Evolutionary conservation across 257 asterid genomes (phyloP).

Genomic region (Nicotiana noctiflora): DNA sequence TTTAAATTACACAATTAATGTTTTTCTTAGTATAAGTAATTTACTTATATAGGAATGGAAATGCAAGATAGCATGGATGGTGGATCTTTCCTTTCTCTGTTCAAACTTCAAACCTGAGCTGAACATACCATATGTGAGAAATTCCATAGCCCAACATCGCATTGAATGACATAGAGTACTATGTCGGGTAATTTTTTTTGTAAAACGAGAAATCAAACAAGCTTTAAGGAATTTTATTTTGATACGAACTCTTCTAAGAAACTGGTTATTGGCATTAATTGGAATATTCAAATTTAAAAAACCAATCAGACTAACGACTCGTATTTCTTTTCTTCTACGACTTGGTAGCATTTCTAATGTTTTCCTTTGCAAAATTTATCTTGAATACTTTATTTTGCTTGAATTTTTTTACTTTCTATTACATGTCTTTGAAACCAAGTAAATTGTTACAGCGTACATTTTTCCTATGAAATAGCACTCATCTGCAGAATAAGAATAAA

Average conservation of each 20-base stretch:
- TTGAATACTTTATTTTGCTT: too few species aligned
- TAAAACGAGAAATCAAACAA: not conserved
- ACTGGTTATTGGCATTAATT: not conserved
- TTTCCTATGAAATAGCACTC: too few species aligned
- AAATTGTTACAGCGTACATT: too few species aligned
- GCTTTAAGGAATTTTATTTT: not conserved
- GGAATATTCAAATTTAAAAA: not conserved
- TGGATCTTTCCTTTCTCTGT: not conserved
- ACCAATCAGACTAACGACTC: not conserved
- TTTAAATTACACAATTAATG: not conserved
- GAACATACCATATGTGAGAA: not conserved
- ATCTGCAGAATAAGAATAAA: too few species aligned
- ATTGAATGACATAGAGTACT: not conserved
- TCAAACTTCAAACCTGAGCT: not conserved
- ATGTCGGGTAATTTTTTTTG: not conserved
- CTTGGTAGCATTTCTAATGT: too few species aligned
- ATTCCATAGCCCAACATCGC: not conserved
- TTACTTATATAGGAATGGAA: not conserved
- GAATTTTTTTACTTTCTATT: too few species aligned
- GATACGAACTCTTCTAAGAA: not conserved
- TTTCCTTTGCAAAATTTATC: too few species aligned
- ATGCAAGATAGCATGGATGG: not conserved
- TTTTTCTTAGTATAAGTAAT: not conserved
- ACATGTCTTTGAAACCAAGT: too few species aligned
- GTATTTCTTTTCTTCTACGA: too few species aligned